Conservation (phyloP, 768 basidiomycete species). For the Termitomyces bulborhizus region DNA sequence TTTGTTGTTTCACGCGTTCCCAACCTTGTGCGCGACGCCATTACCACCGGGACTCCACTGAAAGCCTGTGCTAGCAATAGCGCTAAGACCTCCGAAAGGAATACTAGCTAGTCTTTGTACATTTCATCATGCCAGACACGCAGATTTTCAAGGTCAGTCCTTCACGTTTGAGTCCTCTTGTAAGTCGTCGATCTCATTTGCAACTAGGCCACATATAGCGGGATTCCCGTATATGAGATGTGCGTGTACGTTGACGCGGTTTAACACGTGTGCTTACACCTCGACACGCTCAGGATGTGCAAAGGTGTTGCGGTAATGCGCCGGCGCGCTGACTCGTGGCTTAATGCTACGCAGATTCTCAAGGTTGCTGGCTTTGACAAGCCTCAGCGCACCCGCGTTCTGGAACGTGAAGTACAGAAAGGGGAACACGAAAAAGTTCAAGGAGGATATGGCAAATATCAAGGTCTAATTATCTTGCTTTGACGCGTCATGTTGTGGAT, state of each 20-base stretch:
- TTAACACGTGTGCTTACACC: conserved; percentile 27
- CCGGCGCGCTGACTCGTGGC: conserved; percentile 91
- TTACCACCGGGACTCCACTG: conserved; percentile 7
- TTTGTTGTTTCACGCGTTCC: conserved; percentile 38
- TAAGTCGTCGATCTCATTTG: conserved; percentile 19
- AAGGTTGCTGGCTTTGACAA: conserved; percentile 99
- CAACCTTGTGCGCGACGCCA: conserved; percentile 20
- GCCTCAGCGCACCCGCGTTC: conserved; percentile 93
- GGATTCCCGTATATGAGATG: conserved; percentile 92
- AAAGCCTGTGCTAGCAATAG: conserved; percentile 1
- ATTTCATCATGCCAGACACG: conserved; percentile 60
- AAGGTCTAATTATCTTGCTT: conserved; percentile 53
- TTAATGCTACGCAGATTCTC: conserved; percentile 98
- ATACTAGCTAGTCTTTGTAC: neutral
- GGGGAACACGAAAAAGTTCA: conserved; percentile 99
- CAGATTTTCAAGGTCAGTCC: conserved; percentile 80
- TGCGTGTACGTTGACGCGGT: conserved; percentile 39
- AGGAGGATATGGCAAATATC: conserved; percentile 99
- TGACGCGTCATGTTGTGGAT: conserved; percentile 10
- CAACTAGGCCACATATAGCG: conserved; percentile 82
- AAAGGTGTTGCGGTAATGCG: conserved; percentile 98
- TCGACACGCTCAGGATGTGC: conserved; percentile 71
- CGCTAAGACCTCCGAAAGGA: neutral
- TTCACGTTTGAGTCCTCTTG: conserved; percentile 13
- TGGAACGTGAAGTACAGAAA: conserved; percentile 97